These are phyloP conservation scores for Fistulina hepatica DNA, from an alignment of 1,284 basidiomycete species.

Conservation along the genomic window DNA sequence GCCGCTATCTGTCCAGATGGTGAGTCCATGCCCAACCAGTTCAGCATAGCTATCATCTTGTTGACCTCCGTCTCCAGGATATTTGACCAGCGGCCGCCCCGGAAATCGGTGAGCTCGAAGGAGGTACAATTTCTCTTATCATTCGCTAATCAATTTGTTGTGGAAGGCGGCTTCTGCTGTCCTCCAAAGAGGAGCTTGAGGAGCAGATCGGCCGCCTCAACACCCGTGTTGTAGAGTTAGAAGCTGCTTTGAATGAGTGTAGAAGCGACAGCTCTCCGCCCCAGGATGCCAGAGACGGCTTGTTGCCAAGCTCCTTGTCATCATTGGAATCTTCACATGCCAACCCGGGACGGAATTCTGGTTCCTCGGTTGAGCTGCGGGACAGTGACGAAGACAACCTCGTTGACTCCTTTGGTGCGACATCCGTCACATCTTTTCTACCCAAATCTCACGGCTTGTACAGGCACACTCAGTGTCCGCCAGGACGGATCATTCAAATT, in stretches of 20 bases:
- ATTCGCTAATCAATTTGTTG: background rate
- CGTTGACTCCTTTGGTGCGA: slow-evolving; percentile 47
- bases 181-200: slow-evolving; percentile 58
- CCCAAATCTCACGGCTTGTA: slow-evolving; percentile 1
- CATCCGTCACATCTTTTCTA: background rate
- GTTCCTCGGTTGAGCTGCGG: slow-evolving; percentile 4
- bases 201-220: slow-evolving; percentile 45
- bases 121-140: background rate
- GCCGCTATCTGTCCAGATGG: slow-evolving; percentile 62
- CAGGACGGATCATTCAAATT: slow-evolving; percentile 43
- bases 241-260: slow-evolving; percentile 40
- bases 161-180: slow-evolving; percentile 27
- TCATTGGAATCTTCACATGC: no score
- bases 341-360: no score
- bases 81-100: slow-evolving; percentile 46
- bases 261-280: no score
- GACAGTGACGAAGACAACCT: slow-evolving; percentile 33
- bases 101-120: slow-evolving; percentile 39
- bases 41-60: slow-evolving; percentile 1
- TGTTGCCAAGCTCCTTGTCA: no score
- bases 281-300: no score
- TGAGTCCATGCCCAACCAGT: slow-evolving; percentile 21
- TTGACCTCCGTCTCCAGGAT: slow-evolving; percentile 30
- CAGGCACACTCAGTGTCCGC: slow-evolving; percentile 51
- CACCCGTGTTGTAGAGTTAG: slow-evolving; percentile 45